Evolutionary conservation across 148 eudicot species (phyloP), one percentile per base, ranked within the genome.

Genomic region (Pouteria glomerata): DNA sequence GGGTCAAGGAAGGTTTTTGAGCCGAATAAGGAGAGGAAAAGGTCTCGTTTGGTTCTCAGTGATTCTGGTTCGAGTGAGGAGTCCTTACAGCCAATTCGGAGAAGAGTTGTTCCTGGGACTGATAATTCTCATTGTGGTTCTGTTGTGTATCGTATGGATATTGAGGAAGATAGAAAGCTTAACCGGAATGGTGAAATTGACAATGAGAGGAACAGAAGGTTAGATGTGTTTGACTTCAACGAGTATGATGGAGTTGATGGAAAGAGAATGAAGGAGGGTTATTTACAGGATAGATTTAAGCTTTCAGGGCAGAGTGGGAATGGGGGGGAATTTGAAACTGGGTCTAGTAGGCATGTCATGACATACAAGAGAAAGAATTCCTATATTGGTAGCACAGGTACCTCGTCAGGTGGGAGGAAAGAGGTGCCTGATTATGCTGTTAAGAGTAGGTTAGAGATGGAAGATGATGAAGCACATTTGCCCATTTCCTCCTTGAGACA

Each of bases 221-320:
- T 94, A 68, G 97, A 91, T 57, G 85, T 89, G 80, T 87, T 83
- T 68, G 96, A 92, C 27, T 91, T 89, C 47, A 89, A 91, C 60
- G 97, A 95, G 78, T 85, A 93, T 77, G 97, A 93, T 80, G 94
- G 82, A 5, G 85, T 81, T 55, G 90, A 87, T 69, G 87, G 80
- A 34, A 90, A 84, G 29, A 85, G 66, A 80, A 52, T 70, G 68
- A 81, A 84, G 76, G 75, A 61, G 74, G 83, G 73, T 51, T 75
- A 78, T 77, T 31, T 65, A 73, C 77, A 45, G 33, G 33, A 42
- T 63, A 42, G 51, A 51, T 24, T 63, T 41, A 63, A 24, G 31
- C 21, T 0, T 44, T 2, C 48, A 7, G 48, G 48, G 13, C 48
- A 12, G 48, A 44, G 48, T 44, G 48, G 48, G 48, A 62, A 45